Percentiles rank a stretch among this genome's conserved stretches.
phyloP scores from a whole-genome alignment of 495 filamentous ascomycete genomes.

The Aspergillus campestris region DNA sequence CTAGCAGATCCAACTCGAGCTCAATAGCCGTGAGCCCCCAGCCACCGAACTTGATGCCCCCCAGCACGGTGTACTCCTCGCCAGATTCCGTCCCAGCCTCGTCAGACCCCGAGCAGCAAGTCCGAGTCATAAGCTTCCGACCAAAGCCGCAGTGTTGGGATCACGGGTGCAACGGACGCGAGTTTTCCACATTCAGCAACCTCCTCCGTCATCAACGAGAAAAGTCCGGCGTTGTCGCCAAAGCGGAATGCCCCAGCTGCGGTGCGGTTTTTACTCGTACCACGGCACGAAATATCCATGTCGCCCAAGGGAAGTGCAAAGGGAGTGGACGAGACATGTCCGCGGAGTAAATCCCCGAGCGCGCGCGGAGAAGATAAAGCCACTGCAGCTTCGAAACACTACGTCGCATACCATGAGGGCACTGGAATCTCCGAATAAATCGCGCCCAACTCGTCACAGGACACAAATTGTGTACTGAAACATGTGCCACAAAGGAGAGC shows the following conservation, averaged over 20 bases:
- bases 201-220: slow-evolving; percentile 87
- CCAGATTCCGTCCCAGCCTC: slow-evolving; percentile 19
- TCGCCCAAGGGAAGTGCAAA: slow-evolving; percentile 87
- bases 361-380: neutral
- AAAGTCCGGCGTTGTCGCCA: slow-evolving; percentile 79
- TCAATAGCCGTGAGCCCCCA: slow-evolving; percentile 22
- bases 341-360: slow-evolving; percentile 12
- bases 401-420: no score
- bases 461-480: no score
- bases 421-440: no score
- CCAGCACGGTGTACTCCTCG: slow-evolving; percentile 25
- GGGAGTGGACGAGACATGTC: slow-evolving; percentile 23
- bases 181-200: slow-evolving; percentile 95
- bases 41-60: slow-evolving; percentile 18
- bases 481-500: no score
- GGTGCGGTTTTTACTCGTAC: slow-evolving; percentile 88
- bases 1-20: slow-evolving; percentile 13
- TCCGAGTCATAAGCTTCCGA: slow-evolving; percentile 63
- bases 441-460: no score
- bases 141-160: slow-evolving; percentile 94
- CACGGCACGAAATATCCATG: slow-evolving; percentile 82
- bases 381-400: no score
- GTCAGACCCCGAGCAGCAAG: slow-evolving; percentile 40
- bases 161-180: slow-evolving; percentile 86
- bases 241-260: slow-evolving; percentile 79